Base-by-base conservation (phyloP, 768 basidiomycete genomes). In the Tylopilus felleus region DNA sequence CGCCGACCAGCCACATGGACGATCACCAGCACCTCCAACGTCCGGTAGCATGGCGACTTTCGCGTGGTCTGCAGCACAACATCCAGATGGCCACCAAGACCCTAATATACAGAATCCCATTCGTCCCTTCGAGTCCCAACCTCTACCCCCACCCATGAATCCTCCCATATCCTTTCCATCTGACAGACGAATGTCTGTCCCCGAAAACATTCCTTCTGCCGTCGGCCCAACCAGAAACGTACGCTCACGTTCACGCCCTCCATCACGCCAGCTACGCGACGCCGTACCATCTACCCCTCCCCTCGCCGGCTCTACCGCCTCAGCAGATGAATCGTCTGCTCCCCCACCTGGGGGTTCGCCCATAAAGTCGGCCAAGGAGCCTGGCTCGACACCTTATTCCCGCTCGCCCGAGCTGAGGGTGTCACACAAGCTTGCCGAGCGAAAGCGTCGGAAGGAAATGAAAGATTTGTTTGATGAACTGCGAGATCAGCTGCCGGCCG, bases 371-470 rank as follows among this genome's bases (percentile, higher is more conserved):
- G 46, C 61, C 56, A 83, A 81, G 67, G 84, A 81, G 42, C 58
- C 75, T 27, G 69, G 81, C 52, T 61, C 78, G 33, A 91, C 92
- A 13, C 95, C 95, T 5, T 99, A 98, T 71, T 94, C 94, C 50
- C 88, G 96, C 54, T 93, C 90, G 0, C 96, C 96, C 8, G 97
- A 98, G 70, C 77, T 99, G 40, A 82, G 95, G 49, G 85, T 98
- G 29, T 93, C 91, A 2, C 97, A 99, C 74, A 99, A 99, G 67
- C 82, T 99, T 28, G 97, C 97, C 3, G 97, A 99, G 74, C 78
- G 97, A 56, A 98, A 98, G 72, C 75, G 97, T 62, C 80, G 97
- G 71, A 98, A 96, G 73, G 97, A 99, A 74, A 99, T 99, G 97
- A 97, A 97, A 69, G 95, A 98, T 55, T 71, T 99, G 41, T 98